phyloP scores from a whole-genome alignment of 75 land plant genomes.

The Pinus taeda region DNA sequence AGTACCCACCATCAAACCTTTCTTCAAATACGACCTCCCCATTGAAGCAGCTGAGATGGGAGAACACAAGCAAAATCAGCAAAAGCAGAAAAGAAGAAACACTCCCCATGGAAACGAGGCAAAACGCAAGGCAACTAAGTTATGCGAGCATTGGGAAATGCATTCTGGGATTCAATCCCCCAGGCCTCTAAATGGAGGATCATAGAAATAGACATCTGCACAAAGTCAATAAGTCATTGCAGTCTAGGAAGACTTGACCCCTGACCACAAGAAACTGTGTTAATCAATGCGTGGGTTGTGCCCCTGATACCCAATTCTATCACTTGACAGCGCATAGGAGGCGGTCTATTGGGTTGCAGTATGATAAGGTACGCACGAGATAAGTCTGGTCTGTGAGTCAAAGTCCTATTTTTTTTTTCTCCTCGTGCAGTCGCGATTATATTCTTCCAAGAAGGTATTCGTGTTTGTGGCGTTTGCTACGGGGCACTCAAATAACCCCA shows the following conservation, averaged over 20 bases:
- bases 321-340: not conserved
- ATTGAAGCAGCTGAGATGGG: not conserved
- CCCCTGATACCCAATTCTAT: not conserved
- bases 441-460: too few species aligned
- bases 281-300: not conserved
- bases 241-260: slow-evolving; percentile 3
- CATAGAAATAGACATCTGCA: not conserved
- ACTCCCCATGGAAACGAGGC: not conserved
- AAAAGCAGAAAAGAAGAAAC: not conserved
- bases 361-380: too few species aligned
- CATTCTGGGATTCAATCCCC: not conserved
- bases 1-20: slow-evolving; percentile 43
- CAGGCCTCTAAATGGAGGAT: not conserved
- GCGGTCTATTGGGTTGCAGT: not conserved
- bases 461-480: too few species aligned
- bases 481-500: too few species aligned
- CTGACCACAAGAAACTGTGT: not conserved
- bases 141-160: not conserved
- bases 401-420: too few species aligned
- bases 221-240: slow-evolving; percentile 1
- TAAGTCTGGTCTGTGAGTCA: too few species aligned
- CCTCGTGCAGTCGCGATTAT: too few species aligned
- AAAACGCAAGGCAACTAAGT: not conserved
- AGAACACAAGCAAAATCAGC: not conserved
- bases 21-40: slow-evolving; percentile 57